Conservation (phyloP, 2,329 filamentous ascomycete genomes). For the Nigrospora sphaerica region DNA sequence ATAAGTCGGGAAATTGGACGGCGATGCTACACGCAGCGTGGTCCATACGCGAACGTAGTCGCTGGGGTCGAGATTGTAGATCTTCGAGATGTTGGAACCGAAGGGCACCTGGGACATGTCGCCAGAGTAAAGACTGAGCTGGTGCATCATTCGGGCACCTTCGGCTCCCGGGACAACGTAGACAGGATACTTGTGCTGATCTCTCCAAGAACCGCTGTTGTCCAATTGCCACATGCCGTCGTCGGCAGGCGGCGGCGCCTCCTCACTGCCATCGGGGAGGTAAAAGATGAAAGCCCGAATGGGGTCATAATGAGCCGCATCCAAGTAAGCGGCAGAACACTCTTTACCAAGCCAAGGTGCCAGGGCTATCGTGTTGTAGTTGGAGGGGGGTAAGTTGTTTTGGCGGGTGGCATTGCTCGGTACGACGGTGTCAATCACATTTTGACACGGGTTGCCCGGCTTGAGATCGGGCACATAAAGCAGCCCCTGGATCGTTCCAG, state of each 20-base stretch:
- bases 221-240: conserved; percentile 64
- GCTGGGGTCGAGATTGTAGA: conserved; percentile 46
- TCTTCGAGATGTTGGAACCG: conserved; percentile 45
- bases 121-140: conserved; percentile 71
- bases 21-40: conserved; percentile 39
- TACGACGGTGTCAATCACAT: conserved; percentile 57
- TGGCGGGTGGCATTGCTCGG: conserved; percentile 69
- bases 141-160: conserved; percentile 62
- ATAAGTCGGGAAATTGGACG: conserved; percentile 56
- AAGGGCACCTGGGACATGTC: conserved; percentile 57
- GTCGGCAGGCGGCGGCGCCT: conserved; percentile 57
- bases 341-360: conserved; percentile 76
- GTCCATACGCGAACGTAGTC: conserved; percentile 57
- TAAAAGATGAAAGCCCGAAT: conserved; percentile 60
- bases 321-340: conserved; percentile 70
- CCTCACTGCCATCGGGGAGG: conserved; percentile 45
- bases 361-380: conserved; percentile 71
- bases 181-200: conserved; percentile 66
- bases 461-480: conserved; percentile 75
- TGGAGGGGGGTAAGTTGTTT: conserved; percentile 58
- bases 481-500: conserved; percentile 65
- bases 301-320: conserved; percentile 48
- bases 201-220: conserved; percentile 66
- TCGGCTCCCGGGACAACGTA: conserved; percentile 69
- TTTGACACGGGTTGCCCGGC: conserved; percentile 51